A percentile compares a stretch with the other conserved stretches of the same genome.
Evolutionary conservation across 345 rosid genomes (phyloP).

Genomic region (Streptanthus diversifolius): DNA sequence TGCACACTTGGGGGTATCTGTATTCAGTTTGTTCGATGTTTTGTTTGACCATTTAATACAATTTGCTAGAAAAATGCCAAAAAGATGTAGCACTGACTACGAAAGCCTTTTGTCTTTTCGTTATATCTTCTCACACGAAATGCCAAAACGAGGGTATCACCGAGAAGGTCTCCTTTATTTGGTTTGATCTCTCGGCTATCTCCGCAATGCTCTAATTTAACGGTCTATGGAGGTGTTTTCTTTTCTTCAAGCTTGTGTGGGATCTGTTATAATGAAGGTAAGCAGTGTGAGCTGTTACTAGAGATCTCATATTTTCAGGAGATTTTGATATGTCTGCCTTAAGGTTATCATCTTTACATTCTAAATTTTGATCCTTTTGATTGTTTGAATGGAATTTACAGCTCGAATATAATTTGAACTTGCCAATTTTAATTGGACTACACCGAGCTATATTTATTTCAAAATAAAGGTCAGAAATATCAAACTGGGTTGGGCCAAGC

Average conservation of each 20-base stretch:
- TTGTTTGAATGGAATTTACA: neutral
- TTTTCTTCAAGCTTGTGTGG: too few species aligned
- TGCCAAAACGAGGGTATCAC: too few species aligned
- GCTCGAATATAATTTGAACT: neutral
- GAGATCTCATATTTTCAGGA: too few species aligned
- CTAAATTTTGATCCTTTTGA: too few species aligned
- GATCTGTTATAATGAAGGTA: too few species aligned
- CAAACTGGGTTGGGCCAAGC: slow-evolving; percentile 2
- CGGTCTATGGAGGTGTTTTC: too few species aligned
- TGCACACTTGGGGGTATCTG: slow-evolving; percentile 5
- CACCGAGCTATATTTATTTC: neutral
- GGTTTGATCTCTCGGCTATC: too few species aligned
- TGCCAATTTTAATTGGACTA: neutral
- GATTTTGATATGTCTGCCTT: too few species aligned
- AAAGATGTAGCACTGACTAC: slow-evolving; percentile 9
- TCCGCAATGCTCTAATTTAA: too few species aligned
- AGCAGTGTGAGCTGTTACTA: too few species aligned
- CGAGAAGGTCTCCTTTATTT: too few species aligned
- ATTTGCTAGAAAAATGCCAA: neutral
- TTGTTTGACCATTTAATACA: slow-evolving; percentile 16
- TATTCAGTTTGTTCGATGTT: slow-evolving; percentile 23
- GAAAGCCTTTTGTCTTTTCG: slow-evolving; percentile 19
- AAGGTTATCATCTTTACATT: too few species aligned
- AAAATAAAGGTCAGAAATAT: neutral
- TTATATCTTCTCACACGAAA: neutral